These are phyloP conservation scores for Yamadazyma atlantica DNA, from an alignment of 1,139 yeast species.

Conservation along the genomic window DNA sequence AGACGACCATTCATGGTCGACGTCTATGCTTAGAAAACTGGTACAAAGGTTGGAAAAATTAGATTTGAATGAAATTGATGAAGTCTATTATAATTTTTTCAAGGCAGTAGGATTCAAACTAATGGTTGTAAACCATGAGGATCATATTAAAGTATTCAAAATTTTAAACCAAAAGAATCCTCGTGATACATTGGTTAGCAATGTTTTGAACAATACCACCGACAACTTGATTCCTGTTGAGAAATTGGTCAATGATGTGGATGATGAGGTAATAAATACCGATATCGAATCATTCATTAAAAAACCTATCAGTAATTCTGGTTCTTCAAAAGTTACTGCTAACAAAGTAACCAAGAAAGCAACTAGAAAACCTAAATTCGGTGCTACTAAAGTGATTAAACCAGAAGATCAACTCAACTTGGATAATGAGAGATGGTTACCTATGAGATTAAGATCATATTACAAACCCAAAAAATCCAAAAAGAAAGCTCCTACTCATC, in stretches of 20 bases:
- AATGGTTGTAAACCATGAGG: slow-evolving; percentile 28
- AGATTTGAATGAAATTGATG: slow-evolving; percentile 14
- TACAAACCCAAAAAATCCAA: slow-evolving; percentile 74
- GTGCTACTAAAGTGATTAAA: slow-evolving; percentile 35
- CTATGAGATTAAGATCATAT: slow-evolving; percentile 78
- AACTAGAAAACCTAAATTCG: slow-evolving; percentile 33
- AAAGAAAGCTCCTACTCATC: slow-evolving; percentile 59
- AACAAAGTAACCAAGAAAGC: slow-evolving; percentile 25
- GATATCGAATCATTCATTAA: slow-evolving; percentile 22
- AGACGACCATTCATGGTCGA: too few species aligned
- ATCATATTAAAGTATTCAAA: slow-evolving; percentile 32
- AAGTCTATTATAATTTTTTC: slow-evolving; percentile 36
- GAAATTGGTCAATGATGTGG: slow-evolving; percentile 26
- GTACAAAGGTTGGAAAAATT: slow-evolving; percentile 15
- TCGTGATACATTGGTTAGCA: slow-evolving; percentile 34
- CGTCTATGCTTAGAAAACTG: slow-evolving; percentile 22
- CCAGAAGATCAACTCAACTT: slow-evolving; percentile 30
- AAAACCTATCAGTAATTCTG: slow-evolving; percentile 1
- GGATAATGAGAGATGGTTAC: slow-evolving; percentile 82
- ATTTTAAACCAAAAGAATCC: slow-evolving; percentile 26
- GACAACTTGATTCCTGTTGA: slow-evolving; percentile 33
- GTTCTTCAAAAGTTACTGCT: slow-evolving; percentile 6
- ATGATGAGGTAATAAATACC: slow-evolving; percentile 30
- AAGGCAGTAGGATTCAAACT: slow-evolving; percentile 51
- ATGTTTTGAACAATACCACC: slow-evolving; percentile 23